phyloP scores from a whole-genome alignment of 1,139 yeast genomes.

The Pichia kudriavzevii region DNA sequence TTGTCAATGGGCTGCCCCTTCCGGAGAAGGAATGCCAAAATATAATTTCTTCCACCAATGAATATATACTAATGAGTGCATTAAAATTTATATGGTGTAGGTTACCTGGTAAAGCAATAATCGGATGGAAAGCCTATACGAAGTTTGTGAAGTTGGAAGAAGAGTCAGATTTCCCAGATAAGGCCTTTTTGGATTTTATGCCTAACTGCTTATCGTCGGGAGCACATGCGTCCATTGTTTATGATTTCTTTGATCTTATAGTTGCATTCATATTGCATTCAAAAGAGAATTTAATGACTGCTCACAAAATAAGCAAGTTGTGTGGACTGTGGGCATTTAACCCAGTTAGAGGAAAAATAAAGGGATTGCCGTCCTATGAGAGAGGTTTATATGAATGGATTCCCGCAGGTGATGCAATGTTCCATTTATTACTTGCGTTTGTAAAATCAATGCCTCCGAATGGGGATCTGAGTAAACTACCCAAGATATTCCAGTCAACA shows the following conservation, averaged over 20 bases:
- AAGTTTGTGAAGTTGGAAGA: constrained; percentile 61
- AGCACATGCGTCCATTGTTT: constrained; percentile 83
- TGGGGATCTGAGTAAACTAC: constrained; percentile 49
- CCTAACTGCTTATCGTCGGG: constrained; percentile 78
- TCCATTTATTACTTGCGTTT: constrained; percentile 71
- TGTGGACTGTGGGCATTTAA: constrained; percentile 85
- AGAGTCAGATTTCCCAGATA: constrained; percentile 56
- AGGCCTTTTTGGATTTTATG: constrained; percentile 72
- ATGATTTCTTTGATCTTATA: constrained; percentile 75
- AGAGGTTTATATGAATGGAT: constrained; percentile 76
- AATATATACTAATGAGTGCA: constrained; percentile 61
- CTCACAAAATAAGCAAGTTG: constrained; percentile 72
- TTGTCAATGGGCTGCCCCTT: constrained; percentile 42
- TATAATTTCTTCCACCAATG: constrained; percentile 44
- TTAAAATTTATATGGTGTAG: constrained; percentile 84
- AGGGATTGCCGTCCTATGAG: constrained; percentile 39
- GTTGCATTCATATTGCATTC: constrained; percentile 81
- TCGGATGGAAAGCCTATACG: constrained; percentile 80
- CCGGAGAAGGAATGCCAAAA: constrained; percentile 32
- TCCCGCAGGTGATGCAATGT: constrained; percentile 77
- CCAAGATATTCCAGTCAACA: constrained; percentile 55
- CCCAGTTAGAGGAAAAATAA: constrained; percentile 26
- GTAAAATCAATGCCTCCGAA: constrained; percentile 73
- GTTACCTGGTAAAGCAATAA: constrained; percentile 67
- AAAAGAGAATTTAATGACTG: constrained; percentile 68